A percentile compares a stretch with the other conserved stretches of the same genome.
Evolutionary conservation across 306 rosid genomes (phyloP).

Genomic region (Lagenaria siceraria): DNA sequence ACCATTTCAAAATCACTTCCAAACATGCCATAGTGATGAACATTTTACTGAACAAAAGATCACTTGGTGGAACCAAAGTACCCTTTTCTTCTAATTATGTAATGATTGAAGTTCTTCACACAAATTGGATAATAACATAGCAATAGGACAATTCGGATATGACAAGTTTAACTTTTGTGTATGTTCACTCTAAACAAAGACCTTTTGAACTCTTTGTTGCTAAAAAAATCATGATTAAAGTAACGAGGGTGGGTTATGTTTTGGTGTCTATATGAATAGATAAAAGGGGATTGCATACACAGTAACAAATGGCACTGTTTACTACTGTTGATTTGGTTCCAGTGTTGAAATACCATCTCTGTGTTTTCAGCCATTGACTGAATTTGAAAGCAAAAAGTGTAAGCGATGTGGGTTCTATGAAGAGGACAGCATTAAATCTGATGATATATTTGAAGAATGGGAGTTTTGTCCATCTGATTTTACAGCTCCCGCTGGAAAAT

Average conservation of each 20-base stretch:
- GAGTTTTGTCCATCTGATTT: conserved; percentile 89
- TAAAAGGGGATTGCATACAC: not conserved
- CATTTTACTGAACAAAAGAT: not conserved
- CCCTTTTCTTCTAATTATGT: not conserved
- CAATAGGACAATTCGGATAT: not conserved
- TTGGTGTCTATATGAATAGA: not conserved
- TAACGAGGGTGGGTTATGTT: not conserved
- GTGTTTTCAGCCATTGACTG: conserved; percentile 71
- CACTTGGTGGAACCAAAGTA: not conserved
- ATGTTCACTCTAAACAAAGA: not conserved
- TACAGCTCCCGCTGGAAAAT: conserved; percentile 37
- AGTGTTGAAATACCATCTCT: conserved; percentile 14
- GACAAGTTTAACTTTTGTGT: not conserved
- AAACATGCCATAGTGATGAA: too few species aligned
- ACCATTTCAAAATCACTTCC: too few species aligned
- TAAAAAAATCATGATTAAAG: not conserved
- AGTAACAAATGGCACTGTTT: not conserved
- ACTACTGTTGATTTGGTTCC: not conserved
- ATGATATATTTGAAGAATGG: conserved; percentile 77
- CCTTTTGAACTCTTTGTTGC: not conserved
- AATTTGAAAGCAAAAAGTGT: conserved; percentile 48
- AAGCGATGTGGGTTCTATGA: conserved; percentile 92
- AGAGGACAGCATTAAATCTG: conserved; percentile 41
- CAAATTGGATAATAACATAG: not conserved
- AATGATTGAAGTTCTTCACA: not conserved